phyloP scores from a whole-genome alignment of 176 grass and related monocot genomes.

The Thalia dealbata region DNA sequence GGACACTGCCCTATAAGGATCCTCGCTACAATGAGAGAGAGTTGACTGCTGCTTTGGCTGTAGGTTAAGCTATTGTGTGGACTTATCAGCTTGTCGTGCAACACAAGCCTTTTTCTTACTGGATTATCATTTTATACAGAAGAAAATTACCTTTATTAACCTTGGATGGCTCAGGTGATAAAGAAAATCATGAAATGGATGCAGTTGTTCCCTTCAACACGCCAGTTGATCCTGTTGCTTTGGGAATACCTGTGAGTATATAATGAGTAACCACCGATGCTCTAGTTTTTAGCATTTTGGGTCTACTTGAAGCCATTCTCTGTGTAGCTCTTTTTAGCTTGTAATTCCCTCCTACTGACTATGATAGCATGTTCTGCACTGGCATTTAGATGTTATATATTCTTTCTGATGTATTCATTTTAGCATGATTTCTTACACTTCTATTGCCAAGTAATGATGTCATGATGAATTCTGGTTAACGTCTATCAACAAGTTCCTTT shows the following conservation, averaged over 20 bases:
- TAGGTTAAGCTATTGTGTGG: conserved; percentile 21
- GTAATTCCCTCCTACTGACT: too few relatives aligned
- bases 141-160: background rate
- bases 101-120: background rate
- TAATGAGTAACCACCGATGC: background rate
- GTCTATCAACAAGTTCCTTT: background rate
- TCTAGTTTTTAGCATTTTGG: background rate
- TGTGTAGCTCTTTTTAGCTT: background rate
- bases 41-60: conserved; percentile 42
- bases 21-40: conserved; percentile 41
- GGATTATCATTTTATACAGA: background rate
- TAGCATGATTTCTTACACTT: too few relatives aligned
- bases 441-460: too few relatives aligned
- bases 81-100: background rate
- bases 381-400: too few relatives aligned
- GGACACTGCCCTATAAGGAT: conserved; percentile 26
- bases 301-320: background rate
- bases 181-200: conserved; percentile 93
- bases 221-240: conserved; percentile 75
- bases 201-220: conserved; percentile 81
- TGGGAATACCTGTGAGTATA: conserved; percentile 89
- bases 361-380: too few relatives aligned
- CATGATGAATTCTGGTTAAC: background rate
- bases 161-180: conserved; percentile 55
- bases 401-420: too few relatives aligned